A percentile compares a stretch with the other conserved stretches of the same genome.
These are phyloP conservation scores for Penicillium simplicissimum DNA, from an alignment of 495 filamentous ascomycete species.

Conservation along the genomic window DNA sequence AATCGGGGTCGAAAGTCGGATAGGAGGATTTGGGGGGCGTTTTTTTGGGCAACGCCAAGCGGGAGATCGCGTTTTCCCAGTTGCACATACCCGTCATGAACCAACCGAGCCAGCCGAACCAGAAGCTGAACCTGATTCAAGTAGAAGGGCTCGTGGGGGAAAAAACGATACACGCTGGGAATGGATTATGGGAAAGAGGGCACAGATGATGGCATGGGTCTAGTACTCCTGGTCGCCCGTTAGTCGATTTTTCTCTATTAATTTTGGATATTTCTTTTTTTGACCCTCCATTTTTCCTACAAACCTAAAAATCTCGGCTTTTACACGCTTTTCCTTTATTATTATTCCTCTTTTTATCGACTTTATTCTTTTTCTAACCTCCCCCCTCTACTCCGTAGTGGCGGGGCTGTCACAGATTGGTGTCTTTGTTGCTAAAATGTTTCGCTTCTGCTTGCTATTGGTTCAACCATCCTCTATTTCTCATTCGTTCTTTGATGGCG, in stretches of 20 bases:
- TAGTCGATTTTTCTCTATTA: conserved; percentile 15
- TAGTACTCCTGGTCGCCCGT: conserved; percentile 12
- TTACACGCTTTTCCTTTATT: conserved; percentile 7
- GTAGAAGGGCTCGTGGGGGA: conserved; percentile 6
- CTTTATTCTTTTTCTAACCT: conserved; percentile 11
- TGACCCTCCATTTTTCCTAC: neutral
- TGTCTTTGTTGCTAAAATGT: conserved; percentile 6
- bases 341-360: neutral
- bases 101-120: conserved; percentile 6
- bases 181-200: neutral
- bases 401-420: conserved; percentile 1
- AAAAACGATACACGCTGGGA: neutral
- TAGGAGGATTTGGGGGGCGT: neutral
- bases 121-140: conserved; percentile 33
- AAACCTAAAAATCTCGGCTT: conserved; percentile 10
- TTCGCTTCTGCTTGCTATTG: neutral
- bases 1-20: neutral
- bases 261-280: conserved; percentile 5
- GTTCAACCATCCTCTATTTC: neutral
- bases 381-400: conserved; percentile 5
- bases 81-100: conserved; percentile 18
- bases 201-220: conserved; percentile 6
- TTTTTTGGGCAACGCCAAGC: neutral
- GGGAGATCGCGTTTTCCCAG: conserved; percentile 4
- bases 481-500: conserved; percentile 2